phyloP scores from a whole-genome alignment of 306 rosid genomes.

The Mucuna pruriens region DNA sequence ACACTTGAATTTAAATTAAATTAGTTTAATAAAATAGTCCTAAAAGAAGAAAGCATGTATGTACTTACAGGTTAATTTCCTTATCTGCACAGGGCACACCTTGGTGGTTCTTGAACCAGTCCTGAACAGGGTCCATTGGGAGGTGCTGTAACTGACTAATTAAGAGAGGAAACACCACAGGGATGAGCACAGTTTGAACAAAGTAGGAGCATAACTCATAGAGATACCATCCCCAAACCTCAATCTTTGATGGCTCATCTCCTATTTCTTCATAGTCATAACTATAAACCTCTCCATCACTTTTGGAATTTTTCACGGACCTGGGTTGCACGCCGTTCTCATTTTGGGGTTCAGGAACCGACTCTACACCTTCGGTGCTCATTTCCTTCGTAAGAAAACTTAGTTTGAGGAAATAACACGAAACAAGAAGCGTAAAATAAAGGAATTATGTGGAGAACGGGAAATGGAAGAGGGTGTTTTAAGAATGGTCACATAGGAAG shows the following conservation, averaged over 20 bases:
- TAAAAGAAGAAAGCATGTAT: not conserved
- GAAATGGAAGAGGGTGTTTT: not conserved
- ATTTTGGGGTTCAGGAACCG: not conserved
- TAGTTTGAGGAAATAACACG: not conserved
- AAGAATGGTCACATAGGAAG: not conserved
- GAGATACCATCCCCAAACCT: slow-evolving; percentile 73
- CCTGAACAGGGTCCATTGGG: slow-evolving; percentile 35
- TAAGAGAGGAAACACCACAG: slow-evolving; percentile 78
- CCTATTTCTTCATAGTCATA: slow-evolving; percentile 40
- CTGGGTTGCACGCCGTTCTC: slow-evolving; percentile 5
- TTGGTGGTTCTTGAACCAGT: slow-evolving; percentile 33
- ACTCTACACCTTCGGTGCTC: not conserved
- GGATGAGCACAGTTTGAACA: slow-evolving; percentile 67
- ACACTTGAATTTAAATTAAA: not conserved
- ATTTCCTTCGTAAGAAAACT: not conserved
- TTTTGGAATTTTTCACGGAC: slow-evolving; percentile 40
- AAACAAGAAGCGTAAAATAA: not conserved
- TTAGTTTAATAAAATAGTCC: not conserved
- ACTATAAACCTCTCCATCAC: slow-evolving; percentile 31
- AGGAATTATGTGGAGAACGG: no score
- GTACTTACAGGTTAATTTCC: slow-evolving; percentile 67
- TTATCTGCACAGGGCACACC: slow-evolving; percentile 51
- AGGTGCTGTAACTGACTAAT: slow-evolving; percentile 60
- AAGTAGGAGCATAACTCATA: slow-evolving; percentile 82
- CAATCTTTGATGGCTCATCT: slow-evolving; percentile 61